A percentile compares a stretch with the other conserved stretches of the same genome.
Conservation (phyloP, 1,284 basidiomycete genomes). For the Moniliophthora roreri region DNA sequence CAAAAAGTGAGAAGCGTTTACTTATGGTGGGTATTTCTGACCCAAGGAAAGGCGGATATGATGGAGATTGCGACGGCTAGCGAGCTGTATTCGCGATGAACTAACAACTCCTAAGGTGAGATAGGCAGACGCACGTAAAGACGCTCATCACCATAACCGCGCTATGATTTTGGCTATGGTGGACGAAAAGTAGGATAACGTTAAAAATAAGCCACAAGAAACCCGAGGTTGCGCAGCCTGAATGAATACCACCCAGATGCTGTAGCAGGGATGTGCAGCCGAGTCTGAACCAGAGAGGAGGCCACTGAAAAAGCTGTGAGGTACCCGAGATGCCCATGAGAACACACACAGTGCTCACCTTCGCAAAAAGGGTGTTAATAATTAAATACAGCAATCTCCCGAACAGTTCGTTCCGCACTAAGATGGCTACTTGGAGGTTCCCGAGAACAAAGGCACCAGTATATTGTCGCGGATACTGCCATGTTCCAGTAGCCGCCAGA, state of each 20-base stretch:
- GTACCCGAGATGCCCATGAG: conserved; percentile 46
- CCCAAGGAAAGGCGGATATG: conserved; percentile 65
- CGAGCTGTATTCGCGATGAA: too few relatives aligned
- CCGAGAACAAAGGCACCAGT: conserved; percentile 63
- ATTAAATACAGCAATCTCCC: conserved; percentile 57
- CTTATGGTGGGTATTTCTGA: conserved; percentile 70
- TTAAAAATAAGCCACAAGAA: conserved; percentile 65
- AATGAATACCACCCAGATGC: conserved; percentile 71
- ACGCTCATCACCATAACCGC: conserved; percentile 59
- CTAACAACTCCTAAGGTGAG: too few relatives aligned
- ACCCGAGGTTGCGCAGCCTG: conserved; percentile 65
- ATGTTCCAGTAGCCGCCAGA: conserved; percentile 49
- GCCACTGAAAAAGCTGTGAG: conserved; percentile 44
- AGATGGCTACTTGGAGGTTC: conserved; percentile 51
- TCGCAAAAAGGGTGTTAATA: conserved; percentile 61
- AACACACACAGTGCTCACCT: conserved; percentile 64
- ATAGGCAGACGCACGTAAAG: conserved; percentile 43
- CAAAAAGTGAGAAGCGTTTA: conserved; percentile 28
- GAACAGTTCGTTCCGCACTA: conserved; percentile 62
- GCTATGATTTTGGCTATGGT: conserved; percentile 52
- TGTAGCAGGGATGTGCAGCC: conserved; percentile 63
- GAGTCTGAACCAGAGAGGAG: conserved; percentile 60
- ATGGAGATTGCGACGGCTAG: conserved; percentile 53
- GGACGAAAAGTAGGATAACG: conserved; percentile 49
- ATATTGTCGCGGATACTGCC: conserved; percentile 59